phyloP scores from a whole-genome alignment of 345 rosid species.

The Citrus mangshanensis region DNA sequence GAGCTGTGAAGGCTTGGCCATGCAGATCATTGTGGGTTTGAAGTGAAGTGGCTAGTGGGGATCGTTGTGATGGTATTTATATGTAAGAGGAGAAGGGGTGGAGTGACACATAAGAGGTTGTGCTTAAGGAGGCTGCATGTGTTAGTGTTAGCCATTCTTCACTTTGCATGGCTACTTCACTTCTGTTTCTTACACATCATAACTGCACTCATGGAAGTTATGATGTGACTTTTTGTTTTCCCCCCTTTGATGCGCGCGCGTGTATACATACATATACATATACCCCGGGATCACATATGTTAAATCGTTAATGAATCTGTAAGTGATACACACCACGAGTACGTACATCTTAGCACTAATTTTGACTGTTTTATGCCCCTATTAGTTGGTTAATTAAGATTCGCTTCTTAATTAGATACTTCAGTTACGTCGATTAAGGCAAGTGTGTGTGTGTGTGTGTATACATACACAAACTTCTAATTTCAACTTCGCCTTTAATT shows the following conservation, averaged over 20 bases:
- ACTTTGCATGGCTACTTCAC: slow-evolving; percentile 38
- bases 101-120: slow-evolving; percentile 13
- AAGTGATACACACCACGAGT: background rate
- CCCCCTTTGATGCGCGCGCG: too few relatives aligned
- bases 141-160: slow-evolving; percentile 28
- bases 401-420: too few relatives aligned
- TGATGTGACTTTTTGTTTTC: too few relatives aligned
- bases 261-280: too few relatives aligned
- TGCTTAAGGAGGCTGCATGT: slow-evolving; percentile 4
- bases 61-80: slow-evolving; percentile 23
- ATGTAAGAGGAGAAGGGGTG: background rate
- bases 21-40: background rate
- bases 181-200: slow-evolving; percentile 20
- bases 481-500: background rate
- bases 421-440: too few relatives aligned
- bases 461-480: too few relatives aligned
- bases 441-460: too few relatives aligned
- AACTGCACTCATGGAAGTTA: slow-evolving; percentile 9
- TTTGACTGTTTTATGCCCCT: too few relatives aligned
- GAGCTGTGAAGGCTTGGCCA: slow-evolving; percentile 33
- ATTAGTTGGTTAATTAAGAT: too few relatives aligned
- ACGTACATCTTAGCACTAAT: background rate
- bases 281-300: too few relatives aligned
- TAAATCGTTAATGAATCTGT: background rate
- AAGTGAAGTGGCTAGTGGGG: background rate